Percentiles rank a stretch among this genome's conserved stretches.
These are phyloP conservation scores for Pyricularia sp. DNA, from an alignment of 2,329 filamentous ascomycete genomes.

Conservation along the genomic window DNA sequence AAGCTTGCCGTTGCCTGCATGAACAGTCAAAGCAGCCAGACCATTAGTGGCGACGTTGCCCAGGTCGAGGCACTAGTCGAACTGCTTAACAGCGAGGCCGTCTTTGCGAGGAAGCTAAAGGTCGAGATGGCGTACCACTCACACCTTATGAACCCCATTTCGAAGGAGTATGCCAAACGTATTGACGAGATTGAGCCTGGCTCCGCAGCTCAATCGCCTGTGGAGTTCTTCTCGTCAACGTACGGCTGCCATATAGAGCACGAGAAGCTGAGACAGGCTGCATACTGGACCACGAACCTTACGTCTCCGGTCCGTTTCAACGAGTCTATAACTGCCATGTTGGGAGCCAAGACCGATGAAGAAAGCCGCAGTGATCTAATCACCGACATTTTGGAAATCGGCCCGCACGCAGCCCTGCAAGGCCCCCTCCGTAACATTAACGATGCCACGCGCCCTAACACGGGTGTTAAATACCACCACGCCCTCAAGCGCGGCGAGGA, in stretches of 20 bases:
- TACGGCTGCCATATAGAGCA: constrained; percentile 7
- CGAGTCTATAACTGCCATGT: constrained; percentile 25
- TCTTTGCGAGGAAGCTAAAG: constrained; percentile 20
- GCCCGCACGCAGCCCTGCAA: constrained; percentile 26
- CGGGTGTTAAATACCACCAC: background rate
- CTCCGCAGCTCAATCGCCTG: constrained; percentile 25
- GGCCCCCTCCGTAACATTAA: constrained; percentile 25
- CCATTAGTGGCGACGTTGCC: constrained; percentile 27
- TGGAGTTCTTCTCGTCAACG: constrained; percentile 16
- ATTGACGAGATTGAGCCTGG: constrained; percentile 11
- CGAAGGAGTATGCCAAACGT: constrained; percentile 23
- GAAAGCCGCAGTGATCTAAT: constrained; percentile 14
- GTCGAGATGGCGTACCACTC: constrained; percentile 32
- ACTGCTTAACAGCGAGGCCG: constrained; percentile 17
- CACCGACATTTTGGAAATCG: constrained; percentile 29
- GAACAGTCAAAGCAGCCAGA: constrained; percentile 33
- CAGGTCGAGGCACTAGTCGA: constrained; percentile 8
- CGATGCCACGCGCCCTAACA: background rate
- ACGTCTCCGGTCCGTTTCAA: constrained; percentile 33
- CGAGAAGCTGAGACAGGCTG: constrained; percentile 6
- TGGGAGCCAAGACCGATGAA: constrained; percentile 5
- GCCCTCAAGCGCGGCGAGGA: background rate
- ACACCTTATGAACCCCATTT: constrained; percentile 29
- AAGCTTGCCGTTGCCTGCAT: constrained; percentile 30
- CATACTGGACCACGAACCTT: constrained; percentile 39